These are phyloP conservation scores for Diaporthe ilicicola DNA, from an alignment of 2,329 filamentous ascomycete genomes.

Conservation along the genomic window DNA sequence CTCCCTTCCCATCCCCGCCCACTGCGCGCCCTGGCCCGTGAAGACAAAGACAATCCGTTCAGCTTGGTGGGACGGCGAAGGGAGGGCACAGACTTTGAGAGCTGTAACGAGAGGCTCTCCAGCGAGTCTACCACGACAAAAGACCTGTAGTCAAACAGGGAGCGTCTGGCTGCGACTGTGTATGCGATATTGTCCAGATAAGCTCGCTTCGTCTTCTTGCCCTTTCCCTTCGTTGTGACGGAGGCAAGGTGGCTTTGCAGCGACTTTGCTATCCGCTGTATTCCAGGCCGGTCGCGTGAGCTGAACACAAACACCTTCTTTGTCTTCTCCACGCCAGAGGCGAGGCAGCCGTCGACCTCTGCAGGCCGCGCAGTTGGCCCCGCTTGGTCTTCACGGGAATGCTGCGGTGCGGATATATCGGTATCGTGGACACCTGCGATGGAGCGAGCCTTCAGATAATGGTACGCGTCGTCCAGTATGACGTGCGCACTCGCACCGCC, in stretches of 20 bases:
- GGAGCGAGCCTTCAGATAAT: not conserved
- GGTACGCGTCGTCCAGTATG: not conserved
- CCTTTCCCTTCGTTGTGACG: not conserved
- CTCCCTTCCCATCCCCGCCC: conserved; percentile 37
- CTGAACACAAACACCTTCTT: not conserved
- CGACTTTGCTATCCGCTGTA: not conserved
- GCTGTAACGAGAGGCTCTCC: not conserved
- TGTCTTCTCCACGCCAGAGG: not conserved
- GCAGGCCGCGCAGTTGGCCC: not conserved
- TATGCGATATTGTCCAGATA: not conserved
- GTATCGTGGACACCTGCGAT: not conserved
- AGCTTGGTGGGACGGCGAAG: not conserved
- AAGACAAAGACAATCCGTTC: conserved; percentile 24
- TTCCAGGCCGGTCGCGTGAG: not conserved
- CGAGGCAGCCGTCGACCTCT: not conserved
- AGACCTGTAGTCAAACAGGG: not conserved
- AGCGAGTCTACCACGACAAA: not conserved
- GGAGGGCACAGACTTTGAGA: not conserved
- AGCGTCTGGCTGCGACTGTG: not conserved
- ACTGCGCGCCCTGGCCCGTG: conserved; percentile 37
- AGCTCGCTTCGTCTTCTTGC: not conserved
- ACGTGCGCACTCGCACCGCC: not conserved
- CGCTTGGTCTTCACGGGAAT: not conserved
- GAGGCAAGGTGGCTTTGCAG: not conserved
- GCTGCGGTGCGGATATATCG: not conserved